phyloP scores from a whole-genome alignment of 305 asterid species.

The Stenogyne calaminthoides region DNA sequence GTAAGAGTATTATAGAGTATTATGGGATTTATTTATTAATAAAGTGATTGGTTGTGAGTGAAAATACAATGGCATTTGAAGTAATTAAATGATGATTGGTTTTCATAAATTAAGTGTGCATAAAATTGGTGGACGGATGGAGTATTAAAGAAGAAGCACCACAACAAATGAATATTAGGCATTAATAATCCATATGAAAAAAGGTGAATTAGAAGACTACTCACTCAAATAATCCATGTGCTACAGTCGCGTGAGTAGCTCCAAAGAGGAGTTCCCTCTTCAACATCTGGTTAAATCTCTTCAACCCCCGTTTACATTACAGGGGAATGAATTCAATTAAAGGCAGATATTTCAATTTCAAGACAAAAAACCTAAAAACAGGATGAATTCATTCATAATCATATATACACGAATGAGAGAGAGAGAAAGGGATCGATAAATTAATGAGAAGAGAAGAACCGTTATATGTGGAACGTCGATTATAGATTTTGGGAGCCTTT shows the following conservation, averaged over 20 bases:
- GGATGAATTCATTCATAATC: too few species aligned
- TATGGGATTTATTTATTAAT: too few species aligned
- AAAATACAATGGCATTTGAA: too few species aligned
- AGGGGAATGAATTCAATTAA: background rate
- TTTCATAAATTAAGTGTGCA: too few species aligned
- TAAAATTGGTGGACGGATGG: too few species aligned
- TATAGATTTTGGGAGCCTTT: background rate
- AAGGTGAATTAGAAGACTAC: background rate
- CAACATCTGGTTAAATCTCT: too few species aligned
- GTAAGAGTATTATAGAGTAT: too few species aligned
- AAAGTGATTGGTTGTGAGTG: too few species aligned
- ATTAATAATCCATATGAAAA: background rate
- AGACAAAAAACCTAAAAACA: too few species aligned
- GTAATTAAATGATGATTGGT: too few species aligned
- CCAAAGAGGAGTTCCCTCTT: background rate
- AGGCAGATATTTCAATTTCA: too few species aligned
- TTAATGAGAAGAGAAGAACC: background rate
- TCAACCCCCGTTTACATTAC: background rate
- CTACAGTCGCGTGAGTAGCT: background rate
- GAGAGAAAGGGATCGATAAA: too few species aligned
- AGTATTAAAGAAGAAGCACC: background rate
- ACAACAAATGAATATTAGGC: background rate
- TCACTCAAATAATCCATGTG: constrained; percentile 28
- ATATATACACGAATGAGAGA: background rate
- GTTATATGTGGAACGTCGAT: background rate